A percentile compares a stretch with the other conserved stretches of the same genome.
Conservation (phyloP, 106 monocot species). For the Dendrobium nobile region DNA sequence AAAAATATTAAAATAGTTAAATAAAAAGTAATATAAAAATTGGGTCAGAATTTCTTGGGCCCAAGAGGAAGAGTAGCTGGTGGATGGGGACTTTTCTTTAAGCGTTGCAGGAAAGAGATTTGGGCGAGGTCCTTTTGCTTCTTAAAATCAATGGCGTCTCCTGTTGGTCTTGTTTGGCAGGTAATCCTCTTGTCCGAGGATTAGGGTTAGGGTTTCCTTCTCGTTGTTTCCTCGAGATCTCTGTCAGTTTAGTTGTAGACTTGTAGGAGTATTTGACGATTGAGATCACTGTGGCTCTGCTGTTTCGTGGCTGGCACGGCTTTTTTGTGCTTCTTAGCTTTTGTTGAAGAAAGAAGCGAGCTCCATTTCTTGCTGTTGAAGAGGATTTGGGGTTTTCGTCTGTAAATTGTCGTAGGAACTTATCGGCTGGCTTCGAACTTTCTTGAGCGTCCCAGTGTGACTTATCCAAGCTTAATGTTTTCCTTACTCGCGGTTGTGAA, state of each 20-base stretch:
- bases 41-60: too few relatives aligned
- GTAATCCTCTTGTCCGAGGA: not conserved
- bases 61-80: too few relatives aligned
- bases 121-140: not conserved
- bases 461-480: too few relatives aligned
- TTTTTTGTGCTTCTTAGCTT: not conserved
- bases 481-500: too few relatives aligned
- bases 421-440: not conserved
- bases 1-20: too few relatives aligned
- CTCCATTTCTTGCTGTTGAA: not conserved
- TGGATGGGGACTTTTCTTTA: too few relatives aligned
- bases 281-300: not conserved
- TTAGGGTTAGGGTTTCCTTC: slow-evolving; percentile 7
- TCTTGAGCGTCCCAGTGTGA: too few relatives aligned
- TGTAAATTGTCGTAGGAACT: not conserved
- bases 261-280: not conserved
- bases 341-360: not conserved
- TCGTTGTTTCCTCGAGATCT: not conserved
- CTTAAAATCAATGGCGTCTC: slow-evolving; percentile 1
- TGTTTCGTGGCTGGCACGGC: not conserved
- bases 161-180: not conserved
- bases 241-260: not conserved
- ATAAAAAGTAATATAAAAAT: too few relatives aligned
- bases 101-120: too few relatives aligned
- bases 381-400: not conserved